Conservation (phyloP, 352 stramenopile species). For the Pythium folliculosum region DNA sequence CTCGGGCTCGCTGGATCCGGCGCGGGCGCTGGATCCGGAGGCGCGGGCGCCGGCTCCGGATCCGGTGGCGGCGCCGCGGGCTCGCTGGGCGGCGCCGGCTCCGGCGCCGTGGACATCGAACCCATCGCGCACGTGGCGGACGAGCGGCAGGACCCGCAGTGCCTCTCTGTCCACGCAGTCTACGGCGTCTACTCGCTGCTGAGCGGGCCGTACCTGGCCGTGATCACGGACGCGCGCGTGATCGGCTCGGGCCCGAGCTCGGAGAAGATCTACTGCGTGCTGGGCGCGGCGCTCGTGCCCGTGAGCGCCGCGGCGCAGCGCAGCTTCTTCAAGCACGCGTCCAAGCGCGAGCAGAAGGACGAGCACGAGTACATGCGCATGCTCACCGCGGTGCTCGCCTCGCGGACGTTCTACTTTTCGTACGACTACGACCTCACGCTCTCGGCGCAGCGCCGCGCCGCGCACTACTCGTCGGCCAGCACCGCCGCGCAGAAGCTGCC, state of each 20-base stretch:
- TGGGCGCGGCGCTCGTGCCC: conserved; percentile 51
- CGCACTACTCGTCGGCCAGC: conserved; percentile 31
- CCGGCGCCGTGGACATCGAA: conserved; percentile 44
- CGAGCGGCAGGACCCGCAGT: conserved; percentile 36
- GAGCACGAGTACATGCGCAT: conserved; percentile 61
- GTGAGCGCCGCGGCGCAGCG: conserved; percentile 48
- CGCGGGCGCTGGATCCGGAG: conserved; percentile 6
- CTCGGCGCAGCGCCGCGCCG: conserved; percentile 49
- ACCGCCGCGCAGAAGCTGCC: conserved; percentile 33
- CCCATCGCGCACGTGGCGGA: conserved; percentile 47
- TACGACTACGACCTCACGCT: conserved; percentile 73
- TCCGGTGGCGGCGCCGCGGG: not conserved
- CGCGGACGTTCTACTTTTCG: conserved; percentile 67
- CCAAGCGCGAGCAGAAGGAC: conserved; percentile 54
- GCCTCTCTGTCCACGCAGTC: conserved; percentile 48
- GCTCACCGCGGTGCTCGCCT: conserved; percentile 47
- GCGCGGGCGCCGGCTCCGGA: not conserved
- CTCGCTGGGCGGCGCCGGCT: not conserved
- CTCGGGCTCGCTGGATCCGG: not conserved
- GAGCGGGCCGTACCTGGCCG: conserved; percentile 54
- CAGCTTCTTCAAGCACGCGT: conserved; percentile 60
- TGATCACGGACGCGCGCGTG: conserved; percentile 60
- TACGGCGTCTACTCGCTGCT: conserved; percentile 71
- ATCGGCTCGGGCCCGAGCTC: conserved; percentile 55
- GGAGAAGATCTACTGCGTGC: conserved; percentile 66